phyloP scores from a whole-genome alignment of 306 rosid species.

The Begonia peltatifolia region DNA sequence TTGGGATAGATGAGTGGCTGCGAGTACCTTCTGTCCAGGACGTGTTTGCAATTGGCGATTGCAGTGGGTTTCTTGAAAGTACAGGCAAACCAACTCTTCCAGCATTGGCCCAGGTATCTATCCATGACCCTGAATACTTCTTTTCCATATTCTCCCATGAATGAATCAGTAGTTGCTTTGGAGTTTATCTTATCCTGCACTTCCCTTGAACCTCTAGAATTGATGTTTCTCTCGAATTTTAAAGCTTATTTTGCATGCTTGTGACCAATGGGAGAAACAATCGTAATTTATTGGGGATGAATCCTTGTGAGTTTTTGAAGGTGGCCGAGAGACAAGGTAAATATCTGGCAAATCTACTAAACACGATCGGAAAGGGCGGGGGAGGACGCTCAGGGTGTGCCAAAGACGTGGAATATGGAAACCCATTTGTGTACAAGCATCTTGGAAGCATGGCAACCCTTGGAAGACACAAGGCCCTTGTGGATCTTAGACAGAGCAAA shows the following conservation, averaged over 20 bases:
- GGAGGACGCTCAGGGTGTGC: constrained; percentile 50
- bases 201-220: neutral
- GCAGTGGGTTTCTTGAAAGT: constrained; percentile 86
- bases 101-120: constrained; percentile 82
- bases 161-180: neutral
- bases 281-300: neutral
- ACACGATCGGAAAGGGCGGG: constrained; percentile 57
- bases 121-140: constrained; percentile 1
- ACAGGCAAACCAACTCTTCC: constrained; percentile 79
- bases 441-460: constrained; percentile 94
- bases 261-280: too few species aligned
- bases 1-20: constrained; percentile 92
- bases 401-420: constrained; percentile 37
- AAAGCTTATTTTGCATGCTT: too few species aligned
- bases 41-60: constrained; percentile 81
- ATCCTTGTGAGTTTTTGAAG: constrained; percentile 20
- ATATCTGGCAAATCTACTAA: constrained; percentile 46
- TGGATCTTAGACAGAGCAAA: constrained; percentile 89
- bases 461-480: constrained; percentile 95
- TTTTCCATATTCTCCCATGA: neutral
- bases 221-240: too few species aligned
- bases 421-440: constrained; percentile 78
- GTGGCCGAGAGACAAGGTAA: constrained; percentile 98
- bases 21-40: constrained; percentile 62
- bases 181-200: neutral